Evolutionary conservation across 2,329 filamentous ascomycete species (phyloP).

Genomic region (Epichloe baconii): DNA sequence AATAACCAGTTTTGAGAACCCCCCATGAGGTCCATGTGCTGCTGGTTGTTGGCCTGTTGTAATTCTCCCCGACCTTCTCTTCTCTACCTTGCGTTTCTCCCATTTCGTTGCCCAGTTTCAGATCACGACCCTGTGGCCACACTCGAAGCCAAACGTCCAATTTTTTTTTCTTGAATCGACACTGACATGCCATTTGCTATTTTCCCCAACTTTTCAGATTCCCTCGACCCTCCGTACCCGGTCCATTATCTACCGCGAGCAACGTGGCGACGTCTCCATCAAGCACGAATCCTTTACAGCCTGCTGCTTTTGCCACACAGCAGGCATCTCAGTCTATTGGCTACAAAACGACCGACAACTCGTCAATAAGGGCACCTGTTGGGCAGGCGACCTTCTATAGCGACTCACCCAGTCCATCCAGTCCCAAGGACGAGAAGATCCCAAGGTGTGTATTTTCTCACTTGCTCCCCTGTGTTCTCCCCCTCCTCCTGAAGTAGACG

Average conservation of each 20-base stretch:
- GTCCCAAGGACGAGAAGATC: constrained; percentile 17
- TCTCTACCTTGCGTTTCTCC: neutral
- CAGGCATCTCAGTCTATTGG: constrained; percentile 14
- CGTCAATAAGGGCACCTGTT: constrained; percentile 5
- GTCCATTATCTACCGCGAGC: constrained; percentile 34
- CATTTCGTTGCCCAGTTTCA: neutral
- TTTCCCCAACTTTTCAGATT: constrained; percentile 24
- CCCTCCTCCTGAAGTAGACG: too few species aligned
- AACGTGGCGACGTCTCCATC: constrained; percentile 28
- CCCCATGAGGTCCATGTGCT: neutral
- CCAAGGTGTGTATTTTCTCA: constrained; percentile 18
- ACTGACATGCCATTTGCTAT: neutral
- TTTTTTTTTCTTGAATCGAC: neutral
- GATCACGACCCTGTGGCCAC: neutral
- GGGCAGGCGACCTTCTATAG: constrained; percentile 22
- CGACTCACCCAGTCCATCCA: constrained; percentile 24
- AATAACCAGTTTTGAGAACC: neutral
- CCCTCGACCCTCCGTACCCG: constrained; percentile 33
- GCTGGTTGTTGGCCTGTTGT: neutral
- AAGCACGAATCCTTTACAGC: constrained; percentile 24
- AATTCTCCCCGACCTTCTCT: neutral
- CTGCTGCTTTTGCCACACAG: constrained; percentile 9
- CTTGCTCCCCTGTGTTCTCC: too few species aligned
- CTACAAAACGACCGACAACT: constrained; percentile 3
- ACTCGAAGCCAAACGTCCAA: neutral